Base-by-base conservation (phyloP, 2,329 filamentous ascomycete species). In the Cadophora luteo-olivacea region DNA sequence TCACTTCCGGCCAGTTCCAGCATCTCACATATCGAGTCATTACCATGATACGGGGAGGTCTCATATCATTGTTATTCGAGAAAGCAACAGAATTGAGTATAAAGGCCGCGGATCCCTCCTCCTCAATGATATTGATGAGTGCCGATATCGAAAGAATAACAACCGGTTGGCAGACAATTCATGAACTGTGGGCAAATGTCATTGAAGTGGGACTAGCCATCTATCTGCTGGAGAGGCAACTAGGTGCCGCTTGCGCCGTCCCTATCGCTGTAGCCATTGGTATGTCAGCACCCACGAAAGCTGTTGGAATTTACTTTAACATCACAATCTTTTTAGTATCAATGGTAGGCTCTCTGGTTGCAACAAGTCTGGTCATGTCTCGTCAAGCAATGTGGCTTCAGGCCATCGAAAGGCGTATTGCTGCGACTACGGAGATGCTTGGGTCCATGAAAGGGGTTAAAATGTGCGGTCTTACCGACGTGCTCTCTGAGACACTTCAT, bases 191-290 rank as follows among this genome's bases (percentile, higher is more conserved):
- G 80, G 78, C 79, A 6, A 75, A 75, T 16, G 66, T 78, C 1
- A 62, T 81, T 7, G 79, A 82, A 29, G 70, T 81, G 16, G 76
- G 74, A 0, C 41, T 82, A 5, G 78, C 75, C 0, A 73, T 80
- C 1, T 81, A 76, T 49, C 64, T 82, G 3, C 66, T 81, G 0
- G 72, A 78, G 19, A 72, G 72, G 6, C 75, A 80, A 41, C 69
- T 81, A 25, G 61, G 61, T 29, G 61, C 41, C 8, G 61, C 61
- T 32, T 63, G 61, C 55, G 55, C 36, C 7, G 55, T 38, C 14
- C 55, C 55, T 4, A 58, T 58, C 4, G 55, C 25, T 3, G 55
- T 58, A n/a, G 36, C 60, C 22, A 36, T 62, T 49, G 24, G 60
- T 62, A 36, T 62, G 60, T 62, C 19, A 19, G 3, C 48, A 52